Evolutionary conservation across 2,329 filamentous ascomycete genomes (phyloP).

Genomic region (Aspergillus sp.): DNA sequence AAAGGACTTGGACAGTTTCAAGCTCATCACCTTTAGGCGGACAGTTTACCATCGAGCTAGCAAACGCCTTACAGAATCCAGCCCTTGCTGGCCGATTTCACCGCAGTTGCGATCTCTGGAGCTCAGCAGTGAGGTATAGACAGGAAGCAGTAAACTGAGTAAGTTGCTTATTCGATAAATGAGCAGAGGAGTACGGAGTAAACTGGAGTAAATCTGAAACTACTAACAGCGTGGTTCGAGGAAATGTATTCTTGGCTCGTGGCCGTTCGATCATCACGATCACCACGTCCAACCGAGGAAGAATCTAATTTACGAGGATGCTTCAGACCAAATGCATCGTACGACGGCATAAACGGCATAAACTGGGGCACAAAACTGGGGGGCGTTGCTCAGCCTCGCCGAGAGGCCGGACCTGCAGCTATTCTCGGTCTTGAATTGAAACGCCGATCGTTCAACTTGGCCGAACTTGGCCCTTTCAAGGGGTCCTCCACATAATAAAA

Average conservation of each 20-base stretch:
- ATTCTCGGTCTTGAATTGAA: slow-evolving; percentile 13
- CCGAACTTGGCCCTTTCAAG: slow-evolving; percentile 11
- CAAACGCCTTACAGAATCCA: too few relatives aligned
- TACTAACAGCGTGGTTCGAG: too few relatives aligned
- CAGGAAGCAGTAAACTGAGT: background rate
- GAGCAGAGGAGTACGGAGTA: background rate
- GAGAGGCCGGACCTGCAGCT: background rate
- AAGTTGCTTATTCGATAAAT: background rate
- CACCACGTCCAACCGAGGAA: too few relatives aligned
- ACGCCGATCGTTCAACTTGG: slow-evolving; percentile 15
- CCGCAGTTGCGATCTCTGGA: background rate
- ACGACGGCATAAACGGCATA: background rate
- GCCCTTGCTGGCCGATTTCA: background rate
- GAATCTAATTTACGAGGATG: background rate
- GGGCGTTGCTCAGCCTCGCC: slow-evolving; percentile 6
- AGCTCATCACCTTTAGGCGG: too few relatives aligned
- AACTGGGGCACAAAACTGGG: background rate
- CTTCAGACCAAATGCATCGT: background rate
- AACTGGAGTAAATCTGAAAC: too few relatives aligned
- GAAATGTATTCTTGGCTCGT: too few relatives aligned
- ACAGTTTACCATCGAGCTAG: too few relatives aligned
- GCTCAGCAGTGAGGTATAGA: background rate
- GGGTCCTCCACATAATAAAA: background rate
- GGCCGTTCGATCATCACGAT: too few relatives aligned
- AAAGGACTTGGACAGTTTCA: too few relatives aligned